These are phyloP conservation scores for Malassezia sympodialis DNA, from an alignment of 1,284 basidiomycete genomes.

Conservation along the genomic window DNA sequence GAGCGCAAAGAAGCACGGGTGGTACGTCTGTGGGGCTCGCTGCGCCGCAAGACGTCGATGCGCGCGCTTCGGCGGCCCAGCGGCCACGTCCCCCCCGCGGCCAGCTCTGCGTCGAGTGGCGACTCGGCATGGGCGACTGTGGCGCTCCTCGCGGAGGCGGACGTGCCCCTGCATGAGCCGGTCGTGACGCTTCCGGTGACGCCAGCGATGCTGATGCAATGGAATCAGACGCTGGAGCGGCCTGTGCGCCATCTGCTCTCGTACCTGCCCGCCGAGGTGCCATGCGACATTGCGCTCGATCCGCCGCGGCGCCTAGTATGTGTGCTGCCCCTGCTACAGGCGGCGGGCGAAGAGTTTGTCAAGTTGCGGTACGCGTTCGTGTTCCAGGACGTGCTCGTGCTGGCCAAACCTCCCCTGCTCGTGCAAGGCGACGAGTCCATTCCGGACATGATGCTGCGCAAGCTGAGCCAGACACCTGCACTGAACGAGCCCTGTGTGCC, in stretches of 20 bases:
- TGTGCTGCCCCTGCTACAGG: constrained; percentile 78
- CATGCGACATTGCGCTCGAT: constrained; percentile 52
- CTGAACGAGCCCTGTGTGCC: constrained; percentile 3
- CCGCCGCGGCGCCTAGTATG: constrained; percentile 74
- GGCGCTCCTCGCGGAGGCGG: not conserved
- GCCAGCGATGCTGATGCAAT: constrained; percentile 31
- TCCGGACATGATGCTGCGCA: constrained; percentile 5
- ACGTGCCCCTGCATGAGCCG: not conserved
- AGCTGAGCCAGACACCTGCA: constrained; percentile 48
- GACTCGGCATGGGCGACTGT: not conserved
- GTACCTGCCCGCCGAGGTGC: constrained; percentile 7
- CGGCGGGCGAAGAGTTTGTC: constrained; percentile 82
- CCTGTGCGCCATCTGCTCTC: constrained; percentile 1
- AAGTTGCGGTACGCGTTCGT: constrained; percentile 93
- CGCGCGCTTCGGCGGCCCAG: constrained; percentile 2
- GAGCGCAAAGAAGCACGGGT: constrained; percentile 4
- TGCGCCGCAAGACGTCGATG: constrained; percentile 19
- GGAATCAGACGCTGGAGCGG: constrained; percentile 29
- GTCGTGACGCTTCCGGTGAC: constrained; percentile 18
- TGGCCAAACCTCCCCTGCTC: constrained; percentile 56
- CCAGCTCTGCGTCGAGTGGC: not conserved
- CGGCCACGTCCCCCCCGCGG: not conserved
- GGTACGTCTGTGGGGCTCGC: constrained; percentile 15
- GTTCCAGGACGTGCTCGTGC: constrained; percentile 83
- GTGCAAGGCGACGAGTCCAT: not conserved